Base-by-base conservation (phyloP, 2,329 filamentous ascomycete species). In the Fusarium solani-melongenae region DNA sequence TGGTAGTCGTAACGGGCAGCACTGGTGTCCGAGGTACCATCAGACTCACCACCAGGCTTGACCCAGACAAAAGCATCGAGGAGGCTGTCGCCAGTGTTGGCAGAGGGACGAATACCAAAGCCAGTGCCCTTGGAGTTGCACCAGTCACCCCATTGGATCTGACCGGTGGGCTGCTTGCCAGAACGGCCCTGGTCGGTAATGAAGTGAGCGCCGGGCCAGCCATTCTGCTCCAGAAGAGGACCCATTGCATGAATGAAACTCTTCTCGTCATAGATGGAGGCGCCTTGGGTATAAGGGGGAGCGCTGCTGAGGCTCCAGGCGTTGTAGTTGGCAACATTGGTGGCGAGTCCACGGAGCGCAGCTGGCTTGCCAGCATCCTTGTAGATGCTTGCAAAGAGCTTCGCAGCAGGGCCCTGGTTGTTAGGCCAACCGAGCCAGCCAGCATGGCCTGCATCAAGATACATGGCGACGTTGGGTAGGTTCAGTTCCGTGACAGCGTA, bases 1-100 rank as follows among this genome's bases (percentile, higher is more conserved):
- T 76, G 74, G 69, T 74, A 75, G 66, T 80, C 79, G 34, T 80
- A 80, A 49, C 79, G 86, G 22, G 81, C 72, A 11, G 89, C 85
- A 36, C 76, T 81, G 41, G 82, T 84, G 76, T 89, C 81, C 38
- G 84, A 87, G 39, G 85, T 87, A 71, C 85, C 85, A 71, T 87
- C 86, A 51, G 84, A 93, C 79, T 88, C 87, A 69, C 87, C 87
- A 72, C 91, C 91, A 6, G 91, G 91, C 86, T 93, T 93, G 75
- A 92, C 84, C 91, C 91, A 93, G 66, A 92, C 91, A 73, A 93
- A 91, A 44, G 91, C 90, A 79, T 93, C 92, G 36, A 88, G 84
- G 20, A 91, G 83, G 2, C 82, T 78, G 71, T 90, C 86, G 15
- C 88, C 89, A 10, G 91, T 93, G 78, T 89, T 84, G n/a, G 89